Evolutionary conservation across 768 basidiomycete species (phyloP), one percentile per base, ranked within the genome.

Genomic region (Lactarius evosmus): DNA sequence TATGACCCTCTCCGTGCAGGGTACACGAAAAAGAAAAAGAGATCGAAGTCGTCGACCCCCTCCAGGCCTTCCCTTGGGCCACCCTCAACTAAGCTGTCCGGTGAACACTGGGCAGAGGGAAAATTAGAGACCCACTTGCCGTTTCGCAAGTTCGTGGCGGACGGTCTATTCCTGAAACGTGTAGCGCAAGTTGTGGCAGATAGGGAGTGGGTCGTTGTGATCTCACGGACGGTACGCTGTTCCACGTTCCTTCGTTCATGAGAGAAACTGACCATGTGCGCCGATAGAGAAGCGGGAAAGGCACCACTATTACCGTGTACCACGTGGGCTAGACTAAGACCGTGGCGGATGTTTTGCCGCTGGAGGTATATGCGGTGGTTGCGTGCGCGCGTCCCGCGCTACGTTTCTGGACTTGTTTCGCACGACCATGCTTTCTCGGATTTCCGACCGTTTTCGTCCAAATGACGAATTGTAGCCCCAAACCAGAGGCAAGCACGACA

Each of bases 161-260:
- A 33, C 1, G 27, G 46, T 36, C 27, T 40, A 25, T n/a, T 6
- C 8, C 14, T 19, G 1, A 14, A 22, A 57, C 36, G 16, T 11
- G 19, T 32, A 12, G 52, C 14, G 11, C 25, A 44, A 16, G n/a
- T 63, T 17, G 32, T 63, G 3, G 62, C 57, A 9, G 62, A 63
- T 38, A 59, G 62, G 27, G 62, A 63, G 33, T 63, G 62, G 62
- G 17, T 63, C 9, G n/a, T 63, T n/a, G 56, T 44, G 41, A 49
- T 63, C 16, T 54, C 52, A 30, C 33, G 34, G 14, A 54, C 19
- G 58, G 62, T 63, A 36, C 41, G 56, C 36, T 41, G 9, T 46
- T 44, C 40, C 4, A 46, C 44, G 22, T 5, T 30, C 22, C 4
- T 63, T 58, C n/a, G 53, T 58, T 2, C 34, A 14, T 41, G 5